Percentiles rank a stretch among this genome's conserved stretches.
Evolutionary conservation across 495 filamentous ascomycete genomes (phyloP).

Genomic region (Penicillium turbatum): DNA sequence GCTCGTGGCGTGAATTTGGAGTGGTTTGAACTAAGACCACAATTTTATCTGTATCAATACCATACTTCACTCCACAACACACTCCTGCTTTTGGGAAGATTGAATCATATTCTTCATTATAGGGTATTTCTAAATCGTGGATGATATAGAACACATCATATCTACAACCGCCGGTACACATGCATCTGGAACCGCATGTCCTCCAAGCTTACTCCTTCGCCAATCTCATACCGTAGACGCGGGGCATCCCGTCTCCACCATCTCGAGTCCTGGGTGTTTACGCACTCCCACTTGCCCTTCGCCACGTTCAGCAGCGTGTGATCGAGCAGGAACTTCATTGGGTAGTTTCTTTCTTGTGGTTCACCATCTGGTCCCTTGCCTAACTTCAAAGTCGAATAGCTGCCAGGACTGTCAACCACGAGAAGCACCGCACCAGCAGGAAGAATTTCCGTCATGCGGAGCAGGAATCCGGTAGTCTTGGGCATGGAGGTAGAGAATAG

Average conservation of each 20-base stretch:
- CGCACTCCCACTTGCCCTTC: constrained; percentile 60
- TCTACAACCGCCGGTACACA: constrained; percentile 54
- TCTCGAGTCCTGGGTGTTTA: constrained; percentile 65
- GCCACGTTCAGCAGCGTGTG: constrained; percentile 62
- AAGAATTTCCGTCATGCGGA: constrained; percentile 54
- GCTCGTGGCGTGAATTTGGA: constrained; percentile 25
- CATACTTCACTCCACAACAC: constrained; percentile 31
- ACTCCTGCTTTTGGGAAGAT: constrained; percentile 13
- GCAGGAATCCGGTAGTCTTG: constrained; percentile 69
- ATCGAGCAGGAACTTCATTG: constrained; percentile 91
- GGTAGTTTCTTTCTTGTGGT: constrained; percentile 64
- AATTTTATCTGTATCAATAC: constrained; percentile 43
- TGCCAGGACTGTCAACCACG: constrained; percentile 88
- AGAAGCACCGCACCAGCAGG: constrained; percentile 63
- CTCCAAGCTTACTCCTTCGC: constrained; percentile 58
- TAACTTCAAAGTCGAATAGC: constrained; percentile 75
- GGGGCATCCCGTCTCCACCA: constrained; percentile 75
- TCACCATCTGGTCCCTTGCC: constrained; percentile 36
- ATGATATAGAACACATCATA: background rate
- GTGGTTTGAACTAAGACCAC: constrained; percentile 25
- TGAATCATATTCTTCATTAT: constrained; percentile 6
- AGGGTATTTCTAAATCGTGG: constrained; percentile 7
- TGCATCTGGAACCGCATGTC: constrained; percentile 94
- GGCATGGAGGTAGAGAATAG: constrained; percentile 74
- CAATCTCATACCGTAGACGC: constrained; percentile 71